Base-by-base conservation (phyloP, 164 flowering plant genomes). In the Tinospora cordifolia region DNA sequence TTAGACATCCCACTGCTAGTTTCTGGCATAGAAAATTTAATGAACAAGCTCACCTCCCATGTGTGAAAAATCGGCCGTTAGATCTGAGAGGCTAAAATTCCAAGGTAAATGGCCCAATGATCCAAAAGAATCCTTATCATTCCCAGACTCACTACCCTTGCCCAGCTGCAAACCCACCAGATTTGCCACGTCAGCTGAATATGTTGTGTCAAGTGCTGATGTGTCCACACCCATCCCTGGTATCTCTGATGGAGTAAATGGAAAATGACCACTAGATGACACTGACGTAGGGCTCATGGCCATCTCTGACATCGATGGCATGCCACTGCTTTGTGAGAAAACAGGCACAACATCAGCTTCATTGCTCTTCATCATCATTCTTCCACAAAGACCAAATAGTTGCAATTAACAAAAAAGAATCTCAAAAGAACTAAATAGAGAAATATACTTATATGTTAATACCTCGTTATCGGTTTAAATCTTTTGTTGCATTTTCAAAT, bases 61-160 rank as follows among this genome's bases (percentile, higher is more conserved):
- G 78, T 90, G 92, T 66, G 92, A 80, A 73, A 90, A 84, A 75
- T 92, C 99, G 38, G 93, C 93, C 60, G 99, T 92, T 34, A 94
- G 84, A 81, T 94, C 99, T 44, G 97, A 86, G 34, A 94, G 84
- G 78, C 97, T 94, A 75, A 94, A 89, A 75, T 83, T 90, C 99
- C 99, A 92, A 39, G 91, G 93, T 38, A 92, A 88, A 80, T 90
- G 95, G 70, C 81, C 92, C 76, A 93, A 78, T 62, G 97, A 87
- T 72, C 89, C 80, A 66, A 88, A 87, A 13, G 93, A 86, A 77
- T 89, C 92, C 72, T 91, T 82, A 14, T 89, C 81, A 79, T 80
- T 84, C 41, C 88, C 93, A 65, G 74, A 80, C 21, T 87, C 97
- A 58, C 82, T 80, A 79, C 88, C 94, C 6, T 86, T 80, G 54